These are phyloP conservation scores for Venturia carpophila DNA, from an alignment of 2,329 filamentous ascomycete genomes.

Conservation along the genomic window DNA sequence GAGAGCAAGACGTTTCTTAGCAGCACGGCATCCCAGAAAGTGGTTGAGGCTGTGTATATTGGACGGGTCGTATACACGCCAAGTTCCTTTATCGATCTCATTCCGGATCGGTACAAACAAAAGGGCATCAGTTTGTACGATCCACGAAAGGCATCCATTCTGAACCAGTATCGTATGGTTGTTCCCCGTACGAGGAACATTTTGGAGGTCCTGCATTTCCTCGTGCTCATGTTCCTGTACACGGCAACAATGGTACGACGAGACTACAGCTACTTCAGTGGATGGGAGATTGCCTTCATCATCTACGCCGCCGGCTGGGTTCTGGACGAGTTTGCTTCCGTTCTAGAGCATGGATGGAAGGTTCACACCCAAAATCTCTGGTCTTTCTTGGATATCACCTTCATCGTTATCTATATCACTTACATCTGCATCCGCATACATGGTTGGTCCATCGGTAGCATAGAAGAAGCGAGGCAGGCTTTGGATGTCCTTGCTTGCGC, in stretches of 20 bases:
- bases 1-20: slow-evolving; percentile 73
- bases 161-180: slow-evolving; percentile 80
- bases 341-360: slow-evolving; percentile 67
- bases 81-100: slow-evolving; percentile 71
- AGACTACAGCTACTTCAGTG: slow-evolving; percentile 48
- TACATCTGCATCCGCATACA: slow-evolving; percentile 63
- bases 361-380: slow-evolving; percentile 84
- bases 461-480: slow-evolving; percentile 54
- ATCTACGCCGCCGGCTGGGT: slow-evolving; percentile 73
- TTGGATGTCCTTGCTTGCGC: slow-evolving; percentile 72
- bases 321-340: slow-evolving; percentile 68
- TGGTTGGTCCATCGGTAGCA: slow-evolving; percentile 46
- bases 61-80: slow-evolving; percentile 77
- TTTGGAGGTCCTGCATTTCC: slow-evolving; percentile 67
- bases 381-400: slow-evolving; percentile 78
- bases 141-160: slow-evolving; percentile 62
- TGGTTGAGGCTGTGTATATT: slow-evolving; percentile 74
- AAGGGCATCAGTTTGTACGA: slow-evolving; percentile 76
- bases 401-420: slow-evolving; percentile 60
- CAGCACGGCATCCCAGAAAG: slow-evolving; percentile 70
- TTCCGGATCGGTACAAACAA: slow-evolving; percentile 79
- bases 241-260: slow-evolving; percentile 63
- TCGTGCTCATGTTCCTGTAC: slow-evolving; percentile 61
- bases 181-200: slow-evolving; percentile 71
- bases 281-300: slow-evolving; percentile 58